Base-by-base conservation (phyloP, 371 early-diverging fungal species). In the Mortierella sp. region DNA sequence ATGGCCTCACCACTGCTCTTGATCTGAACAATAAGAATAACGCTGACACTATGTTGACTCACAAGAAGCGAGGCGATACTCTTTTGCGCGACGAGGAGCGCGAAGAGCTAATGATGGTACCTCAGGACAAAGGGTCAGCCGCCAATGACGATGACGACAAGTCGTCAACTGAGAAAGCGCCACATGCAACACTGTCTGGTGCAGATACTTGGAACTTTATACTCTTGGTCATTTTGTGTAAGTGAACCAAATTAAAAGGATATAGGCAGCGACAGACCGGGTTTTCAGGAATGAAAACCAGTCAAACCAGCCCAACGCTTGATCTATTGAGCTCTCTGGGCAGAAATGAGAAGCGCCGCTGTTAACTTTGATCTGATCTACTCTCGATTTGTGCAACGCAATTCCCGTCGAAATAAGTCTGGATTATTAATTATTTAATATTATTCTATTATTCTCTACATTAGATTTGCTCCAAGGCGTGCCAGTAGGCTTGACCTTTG, bases 381-480 rank as follows among this genome's bases (percentile, higher is more conserved):
- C 40, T n/a, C n/a, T 47, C 47, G 19, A 47, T 6, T 17, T 47
- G n/a, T 47, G 47, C 47, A 10, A 47, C 47, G 47, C 47, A 47
- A 29, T 53, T 23, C 19, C 47, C 9, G 40, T 6, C 45, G 35
- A 51, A 47, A 51, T 31, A 45, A 63, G 23, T 31, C n/a, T n/a
- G n/a, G n/a, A n/a, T n/a, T n/a, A n/a, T n/a, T n/a, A 56, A 49
- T 31, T 29, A 32, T 19, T 31, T 53, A 47, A 34, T 28, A 4
- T 49, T 9, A 13, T 26, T 26, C 17, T 2, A 35, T 32, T 57
- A 34, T 13, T 34, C 35, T 32, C 10, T 34, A 26, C 29, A 40
- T 15, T 78, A 91, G 92, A 98, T 85, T 83, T 96, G 74, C 89
- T 98, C 3, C 98, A 98, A 74, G 98, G 98, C 10, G 91, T 98